Base-by-base conservation (phyloP, 192 early-diverging fungal genomes). In the Cladochytrium replicatum region DNA sequence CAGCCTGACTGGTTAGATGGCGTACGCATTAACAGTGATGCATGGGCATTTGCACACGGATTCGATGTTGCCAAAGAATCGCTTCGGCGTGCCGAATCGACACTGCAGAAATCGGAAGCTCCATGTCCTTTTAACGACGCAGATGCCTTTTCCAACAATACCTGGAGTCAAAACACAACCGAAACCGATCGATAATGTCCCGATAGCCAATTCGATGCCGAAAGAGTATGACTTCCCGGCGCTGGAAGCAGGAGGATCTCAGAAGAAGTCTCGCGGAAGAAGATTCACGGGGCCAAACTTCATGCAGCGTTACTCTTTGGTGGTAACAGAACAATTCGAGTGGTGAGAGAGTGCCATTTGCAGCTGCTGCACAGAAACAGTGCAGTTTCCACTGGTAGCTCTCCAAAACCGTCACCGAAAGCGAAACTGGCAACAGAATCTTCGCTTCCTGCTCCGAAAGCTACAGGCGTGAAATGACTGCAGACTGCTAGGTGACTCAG, bases 21-120 rank as follows among this genome's bases (percentile, higher is more conserved):
- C 7, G 17, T 31, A 17, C 72, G 73, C 50, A 39, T 41, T 11
- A 68, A 68, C 51, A 69, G 69, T 19, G 41, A 50, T 27, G 8
- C 30, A 7, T 75, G 73, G 43, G 53, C 50, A 25, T 75, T 75
- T 54, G 37, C 61, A 13, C 73, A 75, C 29, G 61, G 64, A 2
- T 21, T 19, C 25, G 48, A 13, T 7, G 26, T 66, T 22, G 30
- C 50, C 21, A 43, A 32, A 37, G 27, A 15, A 29, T 32, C 4
- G 19, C n/a, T 26, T 4, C 15, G 27, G 4, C 21, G 57, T 19
- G 41, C 4, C 7, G 24, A 51, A 22, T 15, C 26, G 26, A 17
- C 41, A 22, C 23, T 24, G 5, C 43, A 49, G 15, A 23, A 17
- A 13, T 38, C 43, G 9, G 6, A 40, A 48, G 23, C 37, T 40